Base-by-base conservation (phyloP, 495 filamentous ascomycete genomes). In the Jackrogersella multiformis region DNA sequence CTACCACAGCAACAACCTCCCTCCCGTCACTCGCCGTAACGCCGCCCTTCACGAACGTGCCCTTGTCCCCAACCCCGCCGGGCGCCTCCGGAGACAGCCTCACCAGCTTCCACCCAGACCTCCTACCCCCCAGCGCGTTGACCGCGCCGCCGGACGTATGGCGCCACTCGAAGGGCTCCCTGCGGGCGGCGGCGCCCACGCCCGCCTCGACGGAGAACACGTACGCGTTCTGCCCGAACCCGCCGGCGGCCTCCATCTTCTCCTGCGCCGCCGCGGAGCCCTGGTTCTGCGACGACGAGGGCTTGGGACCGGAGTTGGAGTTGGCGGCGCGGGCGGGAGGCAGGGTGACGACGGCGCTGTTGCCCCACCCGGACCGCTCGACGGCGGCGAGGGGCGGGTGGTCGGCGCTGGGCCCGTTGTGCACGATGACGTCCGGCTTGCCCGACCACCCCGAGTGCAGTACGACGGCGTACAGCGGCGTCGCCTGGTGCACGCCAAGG, bases 141-240 rank as follows among this genome's bases (percentile, higher is more conserved):
- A 75, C 62, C 32, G 63, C 73, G 2, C 7, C 15, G 10, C 71
- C 73, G 34, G 26, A 21, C 52, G 64, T 60, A 56, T 73, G 69
- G 1, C 71, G 64, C 75, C 75, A 77, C 63, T 74, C 73, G 61
- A 77, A 77, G 18, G 41, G 9, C 56, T 76, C 74, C 45, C 45
- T 49, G 24, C 21, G 16, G 44, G 57, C 35, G 53, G 7, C n/a
- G 8, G 57, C 6, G 36, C 49, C 18, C 30, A 39, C 44, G 9
- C 56, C 56, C 7, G 60, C 38, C 54, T 70, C 67, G 26, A 75
- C 61, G 52, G 36, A 21, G 67, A 77, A 77, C 48, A 30, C 30
- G 28, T 56, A 64, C 4, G 46, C n/a, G 13, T 8, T 6, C 24
- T 12, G 23, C 2, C 18, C 12, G 13, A 65, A 28, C 13, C 62